Evolutionary conservation across 2,329 filamentous ascomycete genomes (phyloP).

Genomic region (Pseudogymnoascus pannorum): DNA sequence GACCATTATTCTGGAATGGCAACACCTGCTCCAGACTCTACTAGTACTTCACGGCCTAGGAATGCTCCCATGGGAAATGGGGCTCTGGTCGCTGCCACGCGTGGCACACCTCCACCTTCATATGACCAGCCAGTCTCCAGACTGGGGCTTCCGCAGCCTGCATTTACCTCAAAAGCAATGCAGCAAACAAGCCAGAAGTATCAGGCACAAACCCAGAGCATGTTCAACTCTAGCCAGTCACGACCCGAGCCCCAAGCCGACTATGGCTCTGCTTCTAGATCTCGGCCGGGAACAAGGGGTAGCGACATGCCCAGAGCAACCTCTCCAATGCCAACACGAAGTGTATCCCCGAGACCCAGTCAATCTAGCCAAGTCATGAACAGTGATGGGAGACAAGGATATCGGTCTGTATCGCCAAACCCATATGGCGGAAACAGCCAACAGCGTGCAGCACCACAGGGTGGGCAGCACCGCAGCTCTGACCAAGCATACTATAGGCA

Average conservation of each 20-base stretch:
- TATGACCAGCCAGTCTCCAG: constrained; percentile 72
- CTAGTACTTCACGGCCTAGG: constrained; percentile 37
- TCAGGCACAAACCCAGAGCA: constrained; percentile 69
- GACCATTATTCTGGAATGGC: constrained; percentile 91
- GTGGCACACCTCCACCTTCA: constrained; percentile 77
- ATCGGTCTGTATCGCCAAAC: constrained; percentile 54
- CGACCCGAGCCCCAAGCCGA: constrained; percentile 26
- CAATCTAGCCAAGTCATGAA: constrained; percentile 30
- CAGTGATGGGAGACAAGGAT: constrained; percentile 37
- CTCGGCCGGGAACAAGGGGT: constrained; percentile 53
- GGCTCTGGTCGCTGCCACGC: constrained; percentile 47
- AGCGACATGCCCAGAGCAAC: constrained; percentile 51
- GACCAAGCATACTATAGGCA: constrained; percentile 46
- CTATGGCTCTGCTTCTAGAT: constrained; percentile 33
- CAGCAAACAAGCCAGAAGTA: constrained; percentile 90
- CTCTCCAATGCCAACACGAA: constrained; percentile 63
- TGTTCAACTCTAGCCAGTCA: constrained; percentile 48
- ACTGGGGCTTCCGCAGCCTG: constrained; percentile 81
- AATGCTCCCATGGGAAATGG: constrained; percentile 33
- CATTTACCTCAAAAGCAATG: constrained; percentile 91
- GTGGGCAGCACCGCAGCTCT: constrained; percentile 40
- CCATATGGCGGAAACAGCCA: constrained; percentile 43
- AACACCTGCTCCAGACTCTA: constrained; percentile 60
- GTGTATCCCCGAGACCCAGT: constrained; percentile 54
- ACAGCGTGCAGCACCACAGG: constrained; percentile 26